Base-by-base conservation (phyloP, 805 yeast genomes). In the Candida dendrica region DNA sequence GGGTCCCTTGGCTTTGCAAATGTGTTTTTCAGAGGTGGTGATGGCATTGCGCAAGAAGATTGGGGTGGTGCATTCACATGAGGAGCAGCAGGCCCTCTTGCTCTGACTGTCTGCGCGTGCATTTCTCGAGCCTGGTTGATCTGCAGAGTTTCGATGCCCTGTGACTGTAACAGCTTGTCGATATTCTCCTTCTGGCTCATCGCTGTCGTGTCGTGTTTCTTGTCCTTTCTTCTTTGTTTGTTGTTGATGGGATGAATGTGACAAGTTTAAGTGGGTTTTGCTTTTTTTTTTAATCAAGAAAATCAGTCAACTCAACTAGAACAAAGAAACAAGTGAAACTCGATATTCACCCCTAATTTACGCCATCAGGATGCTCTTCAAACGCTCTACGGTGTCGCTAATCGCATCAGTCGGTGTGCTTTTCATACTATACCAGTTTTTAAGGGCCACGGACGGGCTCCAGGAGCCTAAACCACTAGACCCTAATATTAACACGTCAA, bases 121-220 rank as follows among this genome's bases (percentile, higher is more conserved):
- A 83, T 72, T 49, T 81, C 79, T 42, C 89, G 66, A 2, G 91
- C 91, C 22, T 74, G 60, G 46, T 69, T 69, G 4, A 81, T 66
- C 46, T 79, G 80, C 3, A 77, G 64, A 0, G 81, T 76, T 31
- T 69, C 66, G 27, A 81, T 75, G 3, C 81, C 77, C 33, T 36
- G 30, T 8, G 30, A 27, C n/a, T 27, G 24, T 36, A 42, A 30
- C 38, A 42, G 33, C 38, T 36, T 16, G 38, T 37, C 22, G 24
- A 10, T 40, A 24, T 29, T 36, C 22, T 10, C 26, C 26, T 32
- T 41, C 46, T 31, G 34, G 17, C 18, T 15, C 18, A 16, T 31
- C 16, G 34, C 17, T 15, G 15, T 32, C 19, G n/a, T 26, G 31
- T 34, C 11, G 38, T 31, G 6, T 11, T 20, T 33, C 11, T n/a